Percentiles rank a stretch among this genome's conserved stretches.
Conservation (phyloP, 805 yeast genomes). For the Candida easanensis region DNA sequence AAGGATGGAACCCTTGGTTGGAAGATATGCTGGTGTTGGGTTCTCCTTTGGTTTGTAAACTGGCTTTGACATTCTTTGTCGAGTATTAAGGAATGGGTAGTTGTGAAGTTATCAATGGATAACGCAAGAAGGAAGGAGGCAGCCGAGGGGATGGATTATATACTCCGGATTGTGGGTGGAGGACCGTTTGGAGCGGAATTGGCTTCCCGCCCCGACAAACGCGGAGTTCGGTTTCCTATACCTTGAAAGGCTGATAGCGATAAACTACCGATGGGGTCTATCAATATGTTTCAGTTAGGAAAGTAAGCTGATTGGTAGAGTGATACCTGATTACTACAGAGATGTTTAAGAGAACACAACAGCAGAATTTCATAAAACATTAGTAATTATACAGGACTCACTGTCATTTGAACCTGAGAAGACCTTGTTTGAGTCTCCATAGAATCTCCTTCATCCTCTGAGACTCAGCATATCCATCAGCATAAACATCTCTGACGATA, state of each 20-base stretch:
- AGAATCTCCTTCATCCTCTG: conserved; percentile 12
- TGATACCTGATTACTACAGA: no score
- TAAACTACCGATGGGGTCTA: no score
- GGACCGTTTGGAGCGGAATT: conserved; percentile 9
- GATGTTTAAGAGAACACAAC: neutral
- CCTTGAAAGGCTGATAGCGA: no score
- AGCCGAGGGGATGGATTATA: no score
- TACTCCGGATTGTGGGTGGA: no score
- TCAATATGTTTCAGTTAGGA: no score
- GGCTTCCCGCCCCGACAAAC: conserved; percentile 10
- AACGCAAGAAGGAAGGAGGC: no score
- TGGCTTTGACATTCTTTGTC: conserved; percentile 16
- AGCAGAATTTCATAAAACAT: no score
- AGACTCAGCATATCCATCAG: conserved; percentile 11
- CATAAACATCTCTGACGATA: conserved; percentile 14
- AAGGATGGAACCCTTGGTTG: conserved; percentile 51
- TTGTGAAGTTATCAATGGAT: no score
- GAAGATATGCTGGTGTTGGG: conserved; percentile 57
- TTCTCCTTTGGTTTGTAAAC: conserved; percentile 23
- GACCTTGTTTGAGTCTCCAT: conserved; percentile 13
- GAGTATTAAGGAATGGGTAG: neutral
- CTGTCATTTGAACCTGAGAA: conserved; percentile 7
- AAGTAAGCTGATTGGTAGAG: no score
- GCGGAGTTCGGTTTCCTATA: conserved; percentile 1
- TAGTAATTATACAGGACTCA: neutral